Conservation (phyloP, 148 eudicot genomes). For the Spergularia marina region DNA sequence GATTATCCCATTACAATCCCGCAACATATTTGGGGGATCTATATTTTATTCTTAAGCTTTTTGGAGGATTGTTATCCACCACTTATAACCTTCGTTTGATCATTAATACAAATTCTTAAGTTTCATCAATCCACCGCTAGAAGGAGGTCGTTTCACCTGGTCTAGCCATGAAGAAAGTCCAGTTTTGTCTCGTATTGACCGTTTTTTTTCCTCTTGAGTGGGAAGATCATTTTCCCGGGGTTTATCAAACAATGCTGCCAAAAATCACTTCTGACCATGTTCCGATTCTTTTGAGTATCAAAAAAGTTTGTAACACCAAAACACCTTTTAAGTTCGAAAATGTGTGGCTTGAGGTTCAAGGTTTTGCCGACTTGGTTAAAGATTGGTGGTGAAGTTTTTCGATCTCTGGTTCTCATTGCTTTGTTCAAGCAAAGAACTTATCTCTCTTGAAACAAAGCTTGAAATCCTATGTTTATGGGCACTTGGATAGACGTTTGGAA, state of each 20-base stretch:
- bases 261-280: neutral
- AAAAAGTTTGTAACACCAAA: neutral
- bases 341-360: neutral
- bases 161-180: neutral
- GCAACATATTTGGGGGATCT: too few species aligned
- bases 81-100: too few species aligned
- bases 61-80: too few species aligned
- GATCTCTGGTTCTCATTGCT: neutral
- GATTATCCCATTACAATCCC: too few species aligned
- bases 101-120: neutral
- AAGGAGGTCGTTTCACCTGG: neutral
- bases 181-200: neutral
- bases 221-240: neutral
- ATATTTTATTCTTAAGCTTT: too few species aligned
- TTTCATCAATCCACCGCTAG: neutral
- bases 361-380: neutral
- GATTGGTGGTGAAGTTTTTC: neutral
- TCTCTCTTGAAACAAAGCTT: neutral
- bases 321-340: neutral
- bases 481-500: neutral
- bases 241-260: neutral
- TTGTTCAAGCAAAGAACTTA: neutral
- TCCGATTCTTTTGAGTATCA: neutral
- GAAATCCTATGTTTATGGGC: constrained; percentile 2
- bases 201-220: neutral